A percentile compares a stretch with the other conserved stretches of the same genome.
phyloP scores from a whole-genome alignment of 2,329 filamentous ascomycete species.

The Trichoderma sp. region DNA sequence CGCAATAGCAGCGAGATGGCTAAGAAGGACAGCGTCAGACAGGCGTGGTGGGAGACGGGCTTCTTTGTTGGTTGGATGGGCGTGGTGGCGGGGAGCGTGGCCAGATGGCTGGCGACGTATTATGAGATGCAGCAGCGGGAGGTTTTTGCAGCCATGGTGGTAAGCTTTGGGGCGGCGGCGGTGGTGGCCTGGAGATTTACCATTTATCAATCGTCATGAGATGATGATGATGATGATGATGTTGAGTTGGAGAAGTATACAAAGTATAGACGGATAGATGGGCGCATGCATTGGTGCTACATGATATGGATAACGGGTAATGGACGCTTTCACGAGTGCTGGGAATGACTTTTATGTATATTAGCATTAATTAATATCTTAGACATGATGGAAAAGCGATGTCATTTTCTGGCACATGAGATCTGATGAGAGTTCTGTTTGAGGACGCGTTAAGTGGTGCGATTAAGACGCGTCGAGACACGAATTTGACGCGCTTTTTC shows the following conservation, averaged over 20 bases:
- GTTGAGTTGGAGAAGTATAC: background rate
- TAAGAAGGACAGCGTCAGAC: constrained; percentile 21
- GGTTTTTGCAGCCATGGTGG: constrained; percentile 2
- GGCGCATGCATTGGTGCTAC: background rate
- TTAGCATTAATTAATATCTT: background rate
- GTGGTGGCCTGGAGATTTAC: constrained; percentile 6
- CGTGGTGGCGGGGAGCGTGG: constrained; percentile 21
- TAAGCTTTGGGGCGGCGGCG: background rate
- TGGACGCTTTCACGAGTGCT: background rate
- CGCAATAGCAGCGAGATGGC: constrained; percentile 23
- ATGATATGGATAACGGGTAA: background rate
- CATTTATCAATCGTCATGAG: constrained; percentile 6
- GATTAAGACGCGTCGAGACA: background rate
- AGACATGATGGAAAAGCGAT: background rate
- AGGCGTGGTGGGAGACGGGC: constrained; percentile 27
- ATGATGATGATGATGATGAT: background rate
- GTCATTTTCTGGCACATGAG: background rate
- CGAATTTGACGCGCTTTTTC: background rate
- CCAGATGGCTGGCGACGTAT: constrained; percentile 12
- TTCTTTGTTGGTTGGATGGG: constrained; percentile 28
- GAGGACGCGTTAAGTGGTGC: background rate
- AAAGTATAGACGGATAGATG: background rate
- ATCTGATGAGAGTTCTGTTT: background rate
- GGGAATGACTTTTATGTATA: background rate
- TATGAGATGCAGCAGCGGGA: background rate